phyloP scores from a whole-genome alignment of 805 yeast genomes.

The Jamesozyma gamospora region DNA sequence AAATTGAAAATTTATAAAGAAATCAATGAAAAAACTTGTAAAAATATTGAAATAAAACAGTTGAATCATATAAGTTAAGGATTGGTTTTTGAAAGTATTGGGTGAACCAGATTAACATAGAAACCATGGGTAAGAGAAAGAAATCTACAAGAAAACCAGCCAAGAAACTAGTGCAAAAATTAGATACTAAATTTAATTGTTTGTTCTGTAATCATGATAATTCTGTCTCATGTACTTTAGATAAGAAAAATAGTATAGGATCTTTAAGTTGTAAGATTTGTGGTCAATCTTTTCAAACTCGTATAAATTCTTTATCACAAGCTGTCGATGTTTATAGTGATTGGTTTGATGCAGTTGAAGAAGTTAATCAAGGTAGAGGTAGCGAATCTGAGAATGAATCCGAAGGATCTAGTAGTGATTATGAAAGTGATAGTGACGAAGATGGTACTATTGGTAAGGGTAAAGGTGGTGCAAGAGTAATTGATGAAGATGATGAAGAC shows the following conservation, averaged over 20 bases:
- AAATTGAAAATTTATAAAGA: no score
- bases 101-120: no score
- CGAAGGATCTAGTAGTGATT: conserved; percentile 26
- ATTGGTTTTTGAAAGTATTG: no score
- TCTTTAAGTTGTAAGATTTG: conserved; percentile 82
- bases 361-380: conserved; percentile 34
- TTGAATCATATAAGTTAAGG: no score
- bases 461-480: conserved; percentile 1
- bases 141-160: conserved; percentile 75
- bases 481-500: conserved; percentile 9
- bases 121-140: conserved; percentile 69
- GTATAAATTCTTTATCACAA: conserved; percentile 65
- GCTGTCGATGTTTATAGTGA: conserved; percentile 94
- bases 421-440: conserved; percentile 30
- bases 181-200: conserved; percentile 81
- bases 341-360: conserved; percentile 95
- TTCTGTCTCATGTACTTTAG: conserved; percentile 79
- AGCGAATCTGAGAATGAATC: conserved; percentile 28
- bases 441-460: conserved; percentile 5
- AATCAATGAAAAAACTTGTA: no score
- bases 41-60: no score
- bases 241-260: conserved; percentile 78
- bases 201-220: conserved; percentile 92
- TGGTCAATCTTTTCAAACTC: conserved; percentile 86
- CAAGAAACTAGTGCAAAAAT: conserved; percentile 63